Evolutionary conservation across 495 filamentous ascomycete genomes (phyloP), one percentile per base, ranked within the genome.

Genomic region (Aspergillus carlsbadensis): DNA sequence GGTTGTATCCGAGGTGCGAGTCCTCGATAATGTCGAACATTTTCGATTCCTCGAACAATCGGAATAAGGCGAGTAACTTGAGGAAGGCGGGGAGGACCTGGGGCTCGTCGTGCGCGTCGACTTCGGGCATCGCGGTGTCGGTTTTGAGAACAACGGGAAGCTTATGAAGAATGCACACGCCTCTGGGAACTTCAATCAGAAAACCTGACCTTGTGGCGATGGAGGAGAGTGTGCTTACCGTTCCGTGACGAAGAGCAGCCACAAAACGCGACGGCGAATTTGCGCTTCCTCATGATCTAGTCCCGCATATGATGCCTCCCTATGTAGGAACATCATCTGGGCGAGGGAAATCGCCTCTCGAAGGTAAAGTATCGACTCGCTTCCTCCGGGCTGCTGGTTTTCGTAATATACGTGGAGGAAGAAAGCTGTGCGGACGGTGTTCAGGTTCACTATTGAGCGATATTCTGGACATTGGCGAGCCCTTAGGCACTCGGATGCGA

Each of bases 341-440:
- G 72, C 72, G 11, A 76, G 56, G 1, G 76, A 73, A 41, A 79
- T 74, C 2, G 75, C 69, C 51, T 79, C 76, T 34, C 75, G 63
- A 39, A 79, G 56, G 51, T 74, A 72, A 8, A 78, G 53, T 7
- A 74, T 56, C 0, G 75, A 78, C 26, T 69, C 67, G 17, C 69
- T 62, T 18, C 71, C 71, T 10, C 74, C 73, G 0, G 71, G 64
- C n/a, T 69, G 57, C 31, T 69, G 68, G 50, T 78, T 76, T 44
- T 75, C 73, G 54, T 74, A 74, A 54, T 74, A 78, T 8, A 76
- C 70, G 48, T 78, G 77, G 20, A 78, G 59, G 39, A 78, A 80
- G 49, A 78, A 78, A 0, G 74, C 67, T 3, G 67, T 75, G 18
- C 73, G 62, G 2, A 77, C 45, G 14, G 54, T 65, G 18, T 68